phyloP scores from a whole-genome alignment of 2,329 filamentous ascomycete species.

The Paraphoma chrysanthemicola region DNA sequence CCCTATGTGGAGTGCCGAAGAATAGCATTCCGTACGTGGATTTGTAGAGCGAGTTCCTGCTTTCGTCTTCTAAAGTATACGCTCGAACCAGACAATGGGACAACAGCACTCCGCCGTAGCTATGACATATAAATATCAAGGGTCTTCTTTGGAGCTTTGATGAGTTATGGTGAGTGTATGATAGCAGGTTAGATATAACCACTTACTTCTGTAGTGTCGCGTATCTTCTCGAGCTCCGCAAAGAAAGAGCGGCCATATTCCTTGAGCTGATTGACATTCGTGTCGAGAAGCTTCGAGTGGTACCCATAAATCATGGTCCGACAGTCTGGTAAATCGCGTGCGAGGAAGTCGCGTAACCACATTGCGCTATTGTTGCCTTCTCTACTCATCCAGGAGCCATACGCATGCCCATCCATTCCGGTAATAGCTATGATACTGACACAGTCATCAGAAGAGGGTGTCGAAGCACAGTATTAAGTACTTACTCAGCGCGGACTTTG shows the following conservation, averaged over 20 bases:
- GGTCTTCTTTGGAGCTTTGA: no score
- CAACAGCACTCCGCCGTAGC: no score
- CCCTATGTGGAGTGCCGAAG: conserved; percentile 17
- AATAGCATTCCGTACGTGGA: conserved; percentile 19
- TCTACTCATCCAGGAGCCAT: conserved; percentile 8
- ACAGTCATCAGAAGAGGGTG: no score
- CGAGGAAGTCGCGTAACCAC: conserved; percentile 15
- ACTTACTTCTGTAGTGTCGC: conserved; percentile 11
- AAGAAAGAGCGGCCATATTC: conserved; percentile 1
- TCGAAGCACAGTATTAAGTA: no score
- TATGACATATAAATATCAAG: no score
- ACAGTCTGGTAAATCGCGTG: conserved; percentile 11
- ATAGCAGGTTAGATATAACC: no score
- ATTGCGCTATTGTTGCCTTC: conserved; percentile 2
- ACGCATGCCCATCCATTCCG: conserved; percentile 10
- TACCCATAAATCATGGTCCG: conserved; percentile 42
- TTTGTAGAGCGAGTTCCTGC: no score
- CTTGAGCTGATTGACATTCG: no score
- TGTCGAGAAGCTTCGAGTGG: conserved; percentile 40
- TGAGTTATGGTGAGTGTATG: no score
- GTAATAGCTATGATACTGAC: conserved; percentile 6
- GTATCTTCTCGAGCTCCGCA: conserved; percentile 13
- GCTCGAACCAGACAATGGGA: no score
- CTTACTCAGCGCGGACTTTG: no score
- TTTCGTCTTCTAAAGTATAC: no score